A percentile compares a stretch with the other conserved stretches of the same genome.
phyloP scores from a whole-genome alignment of 1,139 yeast genomes.

The Taphrina betulina region DNA sequence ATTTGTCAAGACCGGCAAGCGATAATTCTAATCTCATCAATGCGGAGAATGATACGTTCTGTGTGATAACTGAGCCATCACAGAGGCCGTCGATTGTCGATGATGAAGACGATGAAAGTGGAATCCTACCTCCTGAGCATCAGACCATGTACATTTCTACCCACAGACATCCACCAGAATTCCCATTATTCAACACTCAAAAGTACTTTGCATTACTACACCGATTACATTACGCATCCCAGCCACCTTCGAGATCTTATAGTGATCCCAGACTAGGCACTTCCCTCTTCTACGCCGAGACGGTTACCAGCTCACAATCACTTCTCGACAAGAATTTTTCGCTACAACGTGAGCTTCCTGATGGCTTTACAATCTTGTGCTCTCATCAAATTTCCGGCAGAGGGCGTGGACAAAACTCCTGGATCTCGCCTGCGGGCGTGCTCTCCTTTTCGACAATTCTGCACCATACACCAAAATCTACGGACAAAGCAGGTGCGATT shows the following conservation, averaged over 20 bases:
- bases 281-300: slow-evolving; percentile 73
- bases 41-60: slow-evolving; percentile 17
- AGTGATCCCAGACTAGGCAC: slow-evolving; percentile 56
- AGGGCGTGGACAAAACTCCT: slow-evolving; percentile 91
- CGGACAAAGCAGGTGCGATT: slow-evolving; percentile 44
- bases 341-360: slow-evolving; percentile 60
- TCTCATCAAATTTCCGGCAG: slow-evolving; percentile 73
- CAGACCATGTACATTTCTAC: slow-evolving; percentile 18
- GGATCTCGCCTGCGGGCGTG: slow-evolving; percentile 95
- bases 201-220: slow-evolving; percentile 4
- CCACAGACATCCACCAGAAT: neutral
- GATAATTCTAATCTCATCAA: neutral
- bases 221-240: slow-evolving; percentile 14
- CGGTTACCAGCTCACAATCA: slow-evolving; percentile 81
- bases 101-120: neutral
- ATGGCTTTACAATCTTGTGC: slow-evolving; percentile 62
- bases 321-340: slow-evolving; percentile 70
- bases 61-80: neutral
- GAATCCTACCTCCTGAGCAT: neutral
- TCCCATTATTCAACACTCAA: slow-evolving; percentile 2
- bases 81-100: neutral
- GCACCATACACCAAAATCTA: slow-evolving; percentile 51
- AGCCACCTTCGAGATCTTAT: slow-evolving; percentile 26
- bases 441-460: slow-evolving; percentile 75
- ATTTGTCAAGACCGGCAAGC: neutral